Base-by-base conservation (phyloP, 2,329 filamentous ascomycete species). In the Rhinocladiella similis region DNA sequence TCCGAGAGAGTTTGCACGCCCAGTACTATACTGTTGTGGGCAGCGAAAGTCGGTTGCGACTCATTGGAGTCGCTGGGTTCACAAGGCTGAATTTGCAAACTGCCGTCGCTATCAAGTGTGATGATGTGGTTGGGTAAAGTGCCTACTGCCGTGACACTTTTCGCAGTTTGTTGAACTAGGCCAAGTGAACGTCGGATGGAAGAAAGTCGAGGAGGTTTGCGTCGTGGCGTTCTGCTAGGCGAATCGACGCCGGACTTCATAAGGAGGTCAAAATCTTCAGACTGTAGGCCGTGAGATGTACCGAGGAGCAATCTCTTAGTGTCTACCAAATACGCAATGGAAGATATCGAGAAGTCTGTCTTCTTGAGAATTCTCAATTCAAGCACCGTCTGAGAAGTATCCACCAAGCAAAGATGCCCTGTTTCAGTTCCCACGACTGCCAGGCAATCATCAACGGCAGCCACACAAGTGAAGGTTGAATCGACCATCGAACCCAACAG, bases 331-430 rank as follows among this genome's bases (percentile, higher is more conserved):
- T 52, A 63, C 16, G 59, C 54, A 36, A 60, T 50, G 1, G 61
- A 57, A 19, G 56, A 59, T 19, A 63, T 59, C 7, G 51, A 50
- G 25, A 58, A 50, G 7, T 62, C 50, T 5, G 54, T 46, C 43
- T 53, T 53, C 49, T 56, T 62, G 22, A 63, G n/a, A 3, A 63
- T 20, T 29, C 54, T 58, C 13, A 63, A 25, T 38, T 63, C 61
- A 16, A 53, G 56, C 35, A 47, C 50, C 27, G 19, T 51, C 38
- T 58, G 59, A 29, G 59, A 53, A 9, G 46, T 50, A 25, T 97
- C 89, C 29, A 97, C 78, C 27, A 96, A 77, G 71, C 93, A 97
- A n/a, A 99, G 79, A 67, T 95, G 88, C 25, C 94, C 94, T 56
- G 85, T 83, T 67, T 97, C 92, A 3, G 93, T 90, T 73, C 91